Evolutionary conservation across 257 asterid species (phyloP).

Genomic region (Solanum pimpinellifolium): DNA sequence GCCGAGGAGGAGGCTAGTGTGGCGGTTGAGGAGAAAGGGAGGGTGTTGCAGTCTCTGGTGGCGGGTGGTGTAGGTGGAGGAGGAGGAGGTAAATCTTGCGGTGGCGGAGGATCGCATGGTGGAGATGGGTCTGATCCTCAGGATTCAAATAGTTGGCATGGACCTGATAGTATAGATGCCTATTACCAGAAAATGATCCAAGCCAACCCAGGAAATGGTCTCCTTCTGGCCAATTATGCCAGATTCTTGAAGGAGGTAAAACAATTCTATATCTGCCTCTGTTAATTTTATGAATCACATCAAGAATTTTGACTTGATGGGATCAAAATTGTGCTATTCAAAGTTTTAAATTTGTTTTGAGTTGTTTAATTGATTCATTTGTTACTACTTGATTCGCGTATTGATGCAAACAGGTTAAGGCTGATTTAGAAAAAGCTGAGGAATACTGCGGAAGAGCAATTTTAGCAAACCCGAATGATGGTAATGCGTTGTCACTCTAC

Average conservation of each 20-base stretch:
- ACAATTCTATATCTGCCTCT: background rate
- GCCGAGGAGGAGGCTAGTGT: conserved; percentile 5
- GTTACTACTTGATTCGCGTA: background rate
- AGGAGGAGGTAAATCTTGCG: conserved; percentile 8
- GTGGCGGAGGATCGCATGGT: conserved; percentile 19
- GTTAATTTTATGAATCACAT: background rate
- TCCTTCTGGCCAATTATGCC: conserved; percentile 72
- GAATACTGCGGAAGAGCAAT: conserved; percentile 87
- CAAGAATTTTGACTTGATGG: background rate
- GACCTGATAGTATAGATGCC: conserved; percentile 39
- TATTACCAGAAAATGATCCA: conserved; percentile 69
- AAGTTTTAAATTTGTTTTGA: background rate
- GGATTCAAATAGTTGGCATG: conserved; percentile 48
- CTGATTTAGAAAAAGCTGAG: conserved; percentile 73
- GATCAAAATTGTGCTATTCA: background rate
- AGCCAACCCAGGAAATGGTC: conserved; percentile 64
- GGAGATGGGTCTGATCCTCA: conserved; percentile 36
- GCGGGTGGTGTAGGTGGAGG: conserved; percentile 2
- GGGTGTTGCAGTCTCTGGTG: conserved; percentile 21
- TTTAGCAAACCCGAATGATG: conserved; percentile 65
- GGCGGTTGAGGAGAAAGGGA: conserved; percentile 11
- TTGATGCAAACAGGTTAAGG: conserved; percentile 35
- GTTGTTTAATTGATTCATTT: background rate
- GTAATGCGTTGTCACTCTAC: conserved; percentile 56
- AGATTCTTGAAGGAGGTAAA: conserved; percentile 68